Evolutionary conservation across 2,329 filamentous ascomycete genomes (phyloP), one percentile per base, ranked within the genome.

Genomic region (Harringtonia aguacate): DNA sequence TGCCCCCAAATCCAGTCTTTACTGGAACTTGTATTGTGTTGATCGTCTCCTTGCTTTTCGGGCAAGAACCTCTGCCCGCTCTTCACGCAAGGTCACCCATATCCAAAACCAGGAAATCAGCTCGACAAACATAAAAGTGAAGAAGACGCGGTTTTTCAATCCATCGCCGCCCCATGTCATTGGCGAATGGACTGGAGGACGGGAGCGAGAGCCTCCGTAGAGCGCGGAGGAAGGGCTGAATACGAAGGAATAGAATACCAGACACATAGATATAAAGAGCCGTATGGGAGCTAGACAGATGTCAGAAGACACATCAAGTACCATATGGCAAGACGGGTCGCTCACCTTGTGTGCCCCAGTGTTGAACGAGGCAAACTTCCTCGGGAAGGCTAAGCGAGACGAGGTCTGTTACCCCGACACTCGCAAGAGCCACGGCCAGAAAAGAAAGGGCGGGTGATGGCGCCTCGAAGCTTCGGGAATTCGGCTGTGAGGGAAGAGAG

Each of bases 81-180:
- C 83, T 55, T 87, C 83, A 42, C 77, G 69, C 53, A 87, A 60
- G 5, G 77, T 83, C 27, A 81, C 70, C 71, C 79, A 86, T 21
- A 77, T 79, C 88, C 88, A 95, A 62, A 94, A 88, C 86, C 88
- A 95, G 48, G 75, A 74, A 52, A 86, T 70, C 60, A 86, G 77
- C 68, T 95, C 89, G 57, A 94, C 58, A 55, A 95, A 92, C 9
- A 79, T 79, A 63, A 87, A 92, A 1, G 84, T 80, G 58, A 95
- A 94, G 34, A 94, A 77, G 34, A 94, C 68, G 41, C 86, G 77
- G 59, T 94, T 94, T 67, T 89, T 87, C 54, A 95, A 62, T 21
- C 76, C 74, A 49, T 88, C 81, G 40, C 77, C 69, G 50, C 64
- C 79, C 72, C 62, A 73, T 57, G 60, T 55, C 39, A 60, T 57